These are phyloP conservation scores for Bathelium albidoporum DNA, from an alignment of 495 filamentous ascomycete genomes.

Conservation along the genomic window DNA sequence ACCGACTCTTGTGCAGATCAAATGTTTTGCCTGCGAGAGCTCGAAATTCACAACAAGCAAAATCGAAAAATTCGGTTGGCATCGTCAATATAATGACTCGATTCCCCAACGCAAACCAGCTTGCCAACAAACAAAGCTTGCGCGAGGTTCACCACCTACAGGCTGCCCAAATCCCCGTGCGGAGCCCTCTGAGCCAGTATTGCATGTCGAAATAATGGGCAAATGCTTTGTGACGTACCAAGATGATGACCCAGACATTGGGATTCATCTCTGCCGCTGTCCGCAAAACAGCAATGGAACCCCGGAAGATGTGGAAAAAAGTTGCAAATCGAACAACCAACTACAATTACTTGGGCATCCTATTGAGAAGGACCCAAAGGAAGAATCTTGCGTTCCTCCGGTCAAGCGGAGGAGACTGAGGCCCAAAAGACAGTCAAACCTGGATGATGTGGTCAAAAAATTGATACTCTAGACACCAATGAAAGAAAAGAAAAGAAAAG, in stretches of 20 bases:
- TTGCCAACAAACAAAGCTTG: not conserved
- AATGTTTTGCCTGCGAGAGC: not conserved
- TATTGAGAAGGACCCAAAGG: not conserved
- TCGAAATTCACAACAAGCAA: not conserved
- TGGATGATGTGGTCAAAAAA: not conserved
- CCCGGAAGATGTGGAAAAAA: too few species aligned
- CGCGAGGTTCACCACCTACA: too few species aligned
- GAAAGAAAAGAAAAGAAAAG: too few species aligned
- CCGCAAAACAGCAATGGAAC: too few species aligned
- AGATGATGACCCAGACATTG: too few species aligned
- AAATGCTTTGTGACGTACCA: too few species aligned
- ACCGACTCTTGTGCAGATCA: not conserved
- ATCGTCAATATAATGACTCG: not conserved
- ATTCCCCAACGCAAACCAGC: not conserved
- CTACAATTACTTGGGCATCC: too few species aligned
- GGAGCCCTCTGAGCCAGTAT: too few species aligned
- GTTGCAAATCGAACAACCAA: too few species aligned
- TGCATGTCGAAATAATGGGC: too few species aligned
- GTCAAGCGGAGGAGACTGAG: not conserved
- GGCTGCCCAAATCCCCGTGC: too few species aligned
- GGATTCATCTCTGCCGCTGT: too few species aligned
- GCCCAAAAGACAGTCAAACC: not conserved
- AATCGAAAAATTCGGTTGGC: not conserved
- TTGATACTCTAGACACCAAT: not conserved
- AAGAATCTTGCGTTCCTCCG: not conserved